Evolutionary conservation across 352 stramenopile genomes (phyloP).

Genomic region (Lagenidium giganteum): DNA sequence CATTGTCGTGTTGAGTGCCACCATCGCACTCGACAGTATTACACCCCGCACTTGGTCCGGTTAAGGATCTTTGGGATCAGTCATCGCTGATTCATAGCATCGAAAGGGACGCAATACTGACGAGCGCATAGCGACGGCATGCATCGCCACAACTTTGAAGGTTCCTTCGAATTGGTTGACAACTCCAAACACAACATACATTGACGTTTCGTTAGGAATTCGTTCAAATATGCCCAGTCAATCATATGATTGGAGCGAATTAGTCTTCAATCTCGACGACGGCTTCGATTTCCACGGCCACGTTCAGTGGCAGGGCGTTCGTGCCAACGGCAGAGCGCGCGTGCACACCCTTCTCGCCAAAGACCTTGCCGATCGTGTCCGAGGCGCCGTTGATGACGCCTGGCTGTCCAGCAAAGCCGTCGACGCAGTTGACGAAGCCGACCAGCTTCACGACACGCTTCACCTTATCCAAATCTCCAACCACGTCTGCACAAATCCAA

Average conservation of each 20-base stretch:
- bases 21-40: no score
- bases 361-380: slow-evolving; percentile 91
- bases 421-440: slow-evolving; percentile 95
- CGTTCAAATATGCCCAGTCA: neutral
- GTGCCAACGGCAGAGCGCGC: slow-evolving; percentile 95
- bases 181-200: no score
- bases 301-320: slow-evolving; percentile 94
- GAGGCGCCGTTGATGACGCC: slow-evolving; percentile 94
- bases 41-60: no score
- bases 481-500: slow-evolving; percentile 36
- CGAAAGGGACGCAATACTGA: no score
- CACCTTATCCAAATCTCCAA: slow-evolving; percentile 92
- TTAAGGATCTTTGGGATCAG: no score
- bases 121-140: no score
- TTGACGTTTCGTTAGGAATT: no score
- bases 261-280: slow-evolving; percentile 93
- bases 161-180: no score
- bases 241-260: neutral
- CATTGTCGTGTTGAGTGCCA: no score
- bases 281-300: slow-evolving; percentile 96
- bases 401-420: slow-evolving; percentile 90
- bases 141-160: no score
- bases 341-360: slow-evolving; percentile 87
- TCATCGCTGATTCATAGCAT: no score
- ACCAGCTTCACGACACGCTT: slow-evolving; percentile 95